phyloP scores from a whole-genome alignment of 1,284 basidiomycete genomes.

The Rugiboletus extremiorientalis region DNA sequence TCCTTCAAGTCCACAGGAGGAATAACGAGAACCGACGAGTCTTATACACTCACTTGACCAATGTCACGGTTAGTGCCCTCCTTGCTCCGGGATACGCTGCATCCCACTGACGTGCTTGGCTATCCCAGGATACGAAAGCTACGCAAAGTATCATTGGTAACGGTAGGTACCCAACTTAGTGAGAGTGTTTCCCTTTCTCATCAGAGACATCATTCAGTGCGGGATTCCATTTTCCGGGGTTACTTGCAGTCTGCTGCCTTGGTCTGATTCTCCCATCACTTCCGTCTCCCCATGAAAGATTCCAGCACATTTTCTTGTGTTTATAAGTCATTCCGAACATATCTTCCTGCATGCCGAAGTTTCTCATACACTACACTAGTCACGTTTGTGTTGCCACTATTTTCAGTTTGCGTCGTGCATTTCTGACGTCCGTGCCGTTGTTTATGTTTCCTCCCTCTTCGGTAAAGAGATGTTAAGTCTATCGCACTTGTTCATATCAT shows the following conservation, averaged over 20 bases:
- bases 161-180: constrained; percentile 42
- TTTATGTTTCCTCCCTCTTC: constrained; percentile 6
- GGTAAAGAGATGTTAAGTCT: background rate
- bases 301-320: constrained; percentile 4
- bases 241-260: constrained; percentile 71
- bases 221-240: constrained; percentile 71
- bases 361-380: constrained; percentile 8
- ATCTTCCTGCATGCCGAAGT: background rate
- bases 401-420: background rate
- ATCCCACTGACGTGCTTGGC: constrained; percentile 1
- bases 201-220: constrained; percentile 41
- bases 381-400: constrained; percentile 1
- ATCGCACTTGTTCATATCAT: constrained; percentile 5
- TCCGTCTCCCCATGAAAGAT: background rate
- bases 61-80: constrained; percentile 60
- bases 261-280: constrained; percentile 37
- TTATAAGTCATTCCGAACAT: background rate
- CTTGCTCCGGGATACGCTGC: background rate
- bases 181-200: constrained; percentile 13
- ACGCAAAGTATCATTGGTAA: constrained; percentile 81
- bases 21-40: constrained; percentile 78
- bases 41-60: constrained; percentile 77
- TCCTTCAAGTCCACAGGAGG: constrained; percentile 74
- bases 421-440: background rate
- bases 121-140: constrained; percentile 67